These are phyloP conservation scores for Gossypium rotundifolium DNA, from an alignment of 345 rosid species.

Conservation along the genomic window DNA sequence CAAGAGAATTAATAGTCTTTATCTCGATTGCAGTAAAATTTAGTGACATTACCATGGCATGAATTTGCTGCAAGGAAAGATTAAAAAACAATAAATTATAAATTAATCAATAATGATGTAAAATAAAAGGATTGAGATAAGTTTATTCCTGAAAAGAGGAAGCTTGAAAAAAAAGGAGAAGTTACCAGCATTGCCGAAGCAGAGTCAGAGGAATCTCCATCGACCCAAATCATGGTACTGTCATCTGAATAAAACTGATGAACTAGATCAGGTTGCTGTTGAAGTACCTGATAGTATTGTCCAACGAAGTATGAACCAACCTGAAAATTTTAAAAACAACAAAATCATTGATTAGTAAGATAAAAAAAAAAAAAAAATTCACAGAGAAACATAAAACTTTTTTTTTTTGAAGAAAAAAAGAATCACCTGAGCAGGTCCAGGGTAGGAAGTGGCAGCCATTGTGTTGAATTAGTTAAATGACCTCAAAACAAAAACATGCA, in stretches of 20 bases:
- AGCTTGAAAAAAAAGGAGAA: not conserved
- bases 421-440: slow-evolving; percentile 5
- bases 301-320: slow-evolving; percentile 95
- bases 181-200: slow-evolving; percentile 75
- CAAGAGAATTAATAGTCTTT: slow-evolving; percentile 84
- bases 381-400: not conserved
- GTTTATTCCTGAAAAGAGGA: not conserved
- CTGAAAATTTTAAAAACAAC: slow-evolving; percentile 24
- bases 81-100: not conserved
- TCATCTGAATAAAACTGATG: slow-evolving; percentile 77
- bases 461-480: not conserved
- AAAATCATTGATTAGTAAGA: not conserved
- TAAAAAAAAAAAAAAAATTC: not conserved
- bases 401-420: not conserved
- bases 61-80: slow-evolving; percentile 57
- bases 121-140: not conserved
- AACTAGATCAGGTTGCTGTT: slow-evolving; percentile 77
- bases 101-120: not conserved
- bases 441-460: slow-evolving; percentile 4
- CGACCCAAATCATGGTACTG: slow-evolving; percentile 70
- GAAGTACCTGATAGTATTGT: slow-evolving; percentile 82
- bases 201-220: slow-evolving; percentile 60
- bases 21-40: slow-evolving; percentile 78
- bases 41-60: slow-evolving; percentile 53
- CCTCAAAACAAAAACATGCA: slow-evolving; percentile 2